phyloP scores from a whole-genome alignment of 2,329 filamentous ascomycete species.

The Rhynchosporium secalis region DNA sequence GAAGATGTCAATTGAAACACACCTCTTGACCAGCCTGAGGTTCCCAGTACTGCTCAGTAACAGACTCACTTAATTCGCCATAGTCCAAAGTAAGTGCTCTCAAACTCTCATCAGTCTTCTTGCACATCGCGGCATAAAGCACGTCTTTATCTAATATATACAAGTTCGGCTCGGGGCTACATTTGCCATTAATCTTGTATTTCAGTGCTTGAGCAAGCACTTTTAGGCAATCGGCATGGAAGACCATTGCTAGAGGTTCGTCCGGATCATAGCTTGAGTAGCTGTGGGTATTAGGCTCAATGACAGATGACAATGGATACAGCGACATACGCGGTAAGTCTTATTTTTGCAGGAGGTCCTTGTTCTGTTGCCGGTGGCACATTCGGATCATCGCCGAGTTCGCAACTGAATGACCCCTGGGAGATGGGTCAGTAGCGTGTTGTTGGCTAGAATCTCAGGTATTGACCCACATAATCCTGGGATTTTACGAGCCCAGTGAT shows the following conservation, averaged over 20 bases:
- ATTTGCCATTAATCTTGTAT: slow-evolving; percentile 7
- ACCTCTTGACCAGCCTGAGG: slow-evolving; percentile 20
- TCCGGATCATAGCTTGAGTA: slow-evolving; percentile 20
- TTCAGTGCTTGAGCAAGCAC: slow-evolving; percentile 22
- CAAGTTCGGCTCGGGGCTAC: neutral
- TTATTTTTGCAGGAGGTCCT: neutral
- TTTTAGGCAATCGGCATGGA: slow-evolving; percentile 18
- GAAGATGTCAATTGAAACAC: neutral
- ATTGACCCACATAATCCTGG: slow-evolving; percentile 17
- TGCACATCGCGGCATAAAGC: slow-evolving; percentile 18
- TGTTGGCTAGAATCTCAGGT: neutral
- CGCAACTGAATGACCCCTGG: slow-evolving; percentile 17
- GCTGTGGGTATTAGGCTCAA: neutral
- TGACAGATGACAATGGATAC: neutral
- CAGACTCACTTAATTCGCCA: slow-evolving; percentile 15
- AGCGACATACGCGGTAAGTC: neutral
- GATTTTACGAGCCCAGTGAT: slow-evolving; percentile 17
- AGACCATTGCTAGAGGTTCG: slow-evolving; percentile 13
- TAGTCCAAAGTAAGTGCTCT: slow-evolving; percentile 20
- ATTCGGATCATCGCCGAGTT: slow-evolving; percentile 24
- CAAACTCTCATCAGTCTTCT: slow-evolving; percentile 7
- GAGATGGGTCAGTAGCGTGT: neutral
- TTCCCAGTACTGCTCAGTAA: slow-evolving; percentile 21
- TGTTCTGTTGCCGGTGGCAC: neutral
- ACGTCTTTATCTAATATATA: slow-evolving; percentile 16